Conservation (phyloP, 352 stramenopile species). For the Globisporangium iwayamae region DNA sequence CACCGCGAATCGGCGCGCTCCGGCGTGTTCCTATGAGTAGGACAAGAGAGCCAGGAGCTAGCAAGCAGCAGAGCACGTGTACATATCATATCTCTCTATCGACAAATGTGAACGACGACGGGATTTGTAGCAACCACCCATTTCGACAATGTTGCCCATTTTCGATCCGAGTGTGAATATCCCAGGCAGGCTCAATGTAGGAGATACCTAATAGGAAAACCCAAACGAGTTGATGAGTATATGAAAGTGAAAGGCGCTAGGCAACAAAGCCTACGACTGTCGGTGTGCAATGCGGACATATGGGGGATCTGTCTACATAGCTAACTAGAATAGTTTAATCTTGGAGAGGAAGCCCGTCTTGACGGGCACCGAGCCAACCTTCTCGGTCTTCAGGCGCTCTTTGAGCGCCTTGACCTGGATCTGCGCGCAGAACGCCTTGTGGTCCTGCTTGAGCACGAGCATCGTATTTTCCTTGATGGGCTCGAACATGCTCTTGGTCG, state of each 20-base stretch:
- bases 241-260: too few relatives aligned
- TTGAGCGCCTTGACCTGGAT: conserved; percentile 73
- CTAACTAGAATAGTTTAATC: conserved; percentile 56
- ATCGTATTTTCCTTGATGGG: conserved; percentile 85
- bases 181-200: too few relatives aligned
- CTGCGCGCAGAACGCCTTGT: conserved; percentile 73
- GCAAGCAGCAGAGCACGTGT: background rate
- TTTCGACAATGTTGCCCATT: too few relatives aligned
- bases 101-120: too few relatives aligned
- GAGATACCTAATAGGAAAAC: too few relatives aligned
- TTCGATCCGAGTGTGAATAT: too few relatives aligned
- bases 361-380: conserved; percentile 25
- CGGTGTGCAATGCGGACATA: too few relatives aligned
- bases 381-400: conserved; percentile 68
- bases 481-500: conserved; percentile 80
- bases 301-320: background rate
- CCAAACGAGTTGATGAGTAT: too few relatives aligned
- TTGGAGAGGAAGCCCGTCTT: conserved; percentile 72
- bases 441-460: conserved; percentile 80
- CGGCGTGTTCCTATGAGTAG: conserved; percentile 11
- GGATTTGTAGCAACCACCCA: too few relatives aligned
- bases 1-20: conserved; percentile 6
- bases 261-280: too few relatives aligned
- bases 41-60: background rate
- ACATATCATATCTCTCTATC: too few relatives aligned